These are phyloP conservation scores for Scenedesmus sp. DNA, from an alignment of 163 green algal genomes.

Conservation along the genomic window DNA sequence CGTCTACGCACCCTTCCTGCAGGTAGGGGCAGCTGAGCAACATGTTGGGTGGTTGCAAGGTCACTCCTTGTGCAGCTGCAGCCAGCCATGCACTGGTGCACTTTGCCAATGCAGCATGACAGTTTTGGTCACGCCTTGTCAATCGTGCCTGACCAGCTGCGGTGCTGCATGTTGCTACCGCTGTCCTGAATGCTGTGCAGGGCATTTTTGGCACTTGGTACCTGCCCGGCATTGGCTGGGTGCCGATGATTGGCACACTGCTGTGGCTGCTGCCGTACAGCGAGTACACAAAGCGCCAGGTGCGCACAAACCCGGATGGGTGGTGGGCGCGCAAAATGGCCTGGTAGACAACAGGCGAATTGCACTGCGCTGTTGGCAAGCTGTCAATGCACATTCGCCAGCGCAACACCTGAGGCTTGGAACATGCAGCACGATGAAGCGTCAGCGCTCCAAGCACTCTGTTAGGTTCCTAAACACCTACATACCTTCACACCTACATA, in stretches of 20 bases:
- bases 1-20: constrained; percentile 51
- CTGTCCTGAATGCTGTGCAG: neutral
- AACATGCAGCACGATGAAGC: no score
- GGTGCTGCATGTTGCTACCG: neutral
- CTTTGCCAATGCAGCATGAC: neutral
- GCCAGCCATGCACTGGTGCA: neutral
- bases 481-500: no score
- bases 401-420: no score
- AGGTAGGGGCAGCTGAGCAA: constrained; percentile 3
- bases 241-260: constrained; percentile 43
- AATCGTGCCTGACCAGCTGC: no score
- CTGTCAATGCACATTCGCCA: no score
- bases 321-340: constrained; percentile 55
- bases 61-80: no score
- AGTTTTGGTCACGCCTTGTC: no score
- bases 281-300: constrained; percentile 47
- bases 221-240: constrained; percentile 52
- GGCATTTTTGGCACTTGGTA: constrained; percentile 50
- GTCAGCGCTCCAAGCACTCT: no score
- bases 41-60: neutral
- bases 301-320: constrained; percentile 40
- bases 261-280: constrained; percentile 40
- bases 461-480: no score
- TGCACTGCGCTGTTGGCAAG: neutral
- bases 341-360: constrained; percentile 26